These are phyloP conservation scores for Volvox africanus DNA, from an alignment of 139 green algal species.

Conservation along the genomic window DNA sequence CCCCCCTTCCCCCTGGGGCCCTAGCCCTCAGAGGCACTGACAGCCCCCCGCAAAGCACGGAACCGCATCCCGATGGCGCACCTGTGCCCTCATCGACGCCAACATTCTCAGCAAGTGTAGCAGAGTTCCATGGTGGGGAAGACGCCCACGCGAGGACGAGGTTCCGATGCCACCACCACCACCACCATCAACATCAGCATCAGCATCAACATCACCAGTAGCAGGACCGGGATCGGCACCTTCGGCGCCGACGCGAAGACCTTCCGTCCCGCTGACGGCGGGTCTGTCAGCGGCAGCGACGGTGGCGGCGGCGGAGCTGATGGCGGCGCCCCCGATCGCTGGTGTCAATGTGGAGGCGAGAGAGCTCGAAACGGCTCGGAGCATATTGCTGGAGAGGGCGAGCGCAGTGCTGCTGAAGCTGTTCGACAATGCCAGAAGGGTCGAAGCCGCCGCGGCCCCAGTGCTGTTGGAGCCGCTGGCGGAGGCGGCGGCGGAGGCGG, in stretches of 20 bases:
- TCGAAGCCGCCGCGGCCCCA: neutral
- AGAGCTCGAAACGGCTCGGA: neutral
- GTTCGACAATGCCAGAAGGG: neutral
- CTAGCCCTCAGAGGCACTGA: too few relatives aligned
- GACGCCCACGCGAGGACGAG: neutral
- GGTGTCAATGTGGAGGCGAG: neutral
- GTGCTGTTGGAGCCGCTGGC: neutral
- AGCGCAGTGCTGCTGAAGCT: neutral
- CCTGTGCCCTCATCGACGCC: constrained; percentile 42
- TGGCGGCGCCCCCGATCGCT: neutral
- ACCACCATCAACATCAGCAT: neutral
- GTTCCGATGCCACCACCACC: neutral
- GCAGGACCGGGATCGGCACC: neutral
- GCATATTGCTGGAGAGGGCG: constrained; percentile 8
- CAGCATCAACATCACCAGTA: neutral
- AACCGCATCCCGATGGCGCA: neutral
- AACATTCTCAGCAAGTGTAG: constrained; percentile 45
- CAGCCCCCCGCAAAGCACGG: too few relatives aligned
- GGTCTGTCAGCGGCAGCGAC: too few relatives aligned
- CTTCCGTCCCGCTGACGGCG: neutral
- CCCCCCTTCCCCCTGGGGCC: too few relatives aligned
- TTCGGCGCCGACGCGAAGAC: neutral
- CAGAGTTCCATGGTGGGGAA: constrained; percentile 1
- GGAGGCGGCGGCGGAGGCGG: neutral
- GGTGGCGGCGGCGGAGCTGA: neutral